Conservation (phyloP, 495 filamentous ascomycete genomes). For the Aspergillus steynii region DNA sequence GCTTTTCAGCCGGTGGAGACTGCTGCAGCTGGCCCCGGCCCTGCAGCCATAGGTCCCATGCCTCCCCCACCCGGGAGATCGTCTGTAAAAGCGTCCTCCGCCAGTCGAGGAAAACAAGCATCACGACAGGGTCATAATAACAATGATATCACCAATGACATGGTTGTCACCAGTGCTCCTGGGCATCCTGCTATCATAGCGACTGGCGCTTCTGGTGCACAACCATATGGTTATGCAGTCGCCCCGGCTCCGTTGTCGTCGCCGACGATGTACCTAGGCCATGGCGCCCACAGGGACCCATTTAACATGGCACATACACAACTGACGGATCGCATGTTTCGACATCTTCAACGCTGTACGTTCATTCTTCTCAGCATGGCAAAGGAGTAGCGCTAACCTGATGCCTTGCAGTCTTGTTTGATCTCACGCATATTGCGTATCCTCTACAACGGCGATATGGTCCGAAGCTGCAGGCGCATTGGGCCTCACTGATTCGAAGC, state of each 20-base stretch:
- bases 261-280: constrained; percentile 33
- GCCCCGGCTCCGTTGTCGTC: constrained; percentile 13
- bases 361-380: not conserved
- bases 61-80: constrained; percentile 10
- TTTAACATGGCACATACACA: constrained; percentile 44
- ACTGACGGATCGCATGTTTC: constrained; percentile 45
- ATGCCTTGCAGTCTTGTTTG: constrained; percentile 35
- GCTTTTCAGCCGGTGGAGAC: constrained; percentile 41
- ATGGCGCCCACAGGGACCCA: constrained; percentile 37
- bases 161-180: constrained; percentile 1
- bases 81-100: constrained; percentile 16
- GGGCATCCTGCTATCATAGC: constrained; percentile 17
- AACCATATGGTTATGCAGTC: constrained; percentile 13
- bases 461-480: constrained; percentile 42
- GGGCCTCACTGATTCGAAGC: constrained; percentile 39
- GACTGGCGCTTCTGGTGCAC: constrained; percentile 7
- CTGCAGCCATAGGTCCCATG: constrained; percentile 18
- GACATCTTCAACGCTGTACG: constrained; percentile 45
- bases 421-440: constrained; percentile 42
- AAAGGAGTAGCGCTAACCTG: constrained; percentile 6
- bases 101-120: not conserved
- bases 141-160: not conserved
- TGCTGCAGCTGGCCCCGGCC: constrained; percentile 17
- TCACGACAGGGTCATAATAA: not conserved
- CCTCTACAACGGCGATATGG: constrained; percentile 43